Percentiles rank a stretch among this genome's conserved stretches.
These are phyloP conservation scores for Grammothele lineata DNA, from an alignment of 768 basidiomycete species.

Conservation along the genomic window DNA sequence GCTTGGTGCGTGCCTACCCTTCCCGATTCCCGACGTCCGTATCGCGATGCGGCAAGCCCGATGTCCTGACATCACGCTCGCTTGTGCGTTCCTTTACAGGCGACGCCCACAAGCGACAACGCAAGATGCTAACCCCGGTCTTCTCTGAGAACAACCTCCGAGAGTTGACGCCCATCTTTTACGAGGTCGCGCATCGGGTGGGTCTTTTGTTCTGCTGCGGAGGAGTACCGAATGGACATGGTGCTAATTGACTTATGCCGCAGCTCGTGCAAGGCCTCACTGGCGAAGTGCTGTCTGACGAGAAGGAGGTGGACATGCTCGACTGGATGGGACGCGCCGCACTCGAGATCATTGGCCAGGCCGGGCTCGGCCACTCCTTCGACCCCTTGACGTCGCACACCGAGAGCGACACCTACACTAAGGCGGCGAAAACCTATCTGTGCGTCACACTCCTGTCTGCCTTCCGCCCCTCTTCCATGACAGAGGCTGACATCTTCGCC, in stretches of 20 bases:
- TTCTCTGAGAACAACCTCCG: constrained; percentile 23
- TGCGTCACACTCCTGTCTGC: neutral
- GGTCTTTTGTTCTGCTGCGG: neutral
- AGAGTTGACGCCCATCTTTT: constrained; percentile 20
- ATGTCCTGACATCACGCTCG: too few relatives aligned
- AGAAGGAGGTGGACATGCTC: constrained; percentile 21
- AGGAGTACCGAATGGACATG: too few relatives aligned
- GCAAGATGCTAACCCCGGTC: constrained; percentile 20
- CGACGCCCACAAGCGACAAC: constrained; percentile 20
- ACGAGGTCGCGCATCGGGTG: constrained; percentile 15
- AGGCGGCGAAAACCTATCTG: constrained; percentile 28
- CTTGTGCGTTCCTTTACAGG: constrained; percentile 3
- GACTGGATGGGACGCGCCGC: constrained; percentile 26
- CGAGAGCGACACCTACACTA: constrained; percentile 21
- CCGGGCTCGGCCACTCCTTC: constrained; percentile 39
- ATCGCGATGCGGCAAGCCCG: too few relatives aligned
- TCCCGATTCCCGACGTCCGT: too few relatives aligned
- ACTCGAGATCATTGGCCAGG: constrained; percentile 40
- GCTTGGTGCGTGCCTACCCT: constrained; percentile 1
- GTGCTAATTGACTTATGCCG: neutral
- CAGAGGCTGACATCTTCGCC: too few relatives aligned
- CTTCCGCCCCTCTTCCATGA: too few relatives aligned
- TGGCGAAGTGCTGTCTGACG: neutral
- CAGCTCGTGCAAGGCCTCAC: constrained; percentile 17
- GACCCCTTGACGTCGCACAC: constrained; percentile 32